A percentile compares a stretch with the other conserved stretches of the same genome.
These are phyloP conservation scores for Colletotrichum sojae DNA, from an alignment of 2,329 filamentous ascomycete species.

Conservation along the genomic window DNA sequence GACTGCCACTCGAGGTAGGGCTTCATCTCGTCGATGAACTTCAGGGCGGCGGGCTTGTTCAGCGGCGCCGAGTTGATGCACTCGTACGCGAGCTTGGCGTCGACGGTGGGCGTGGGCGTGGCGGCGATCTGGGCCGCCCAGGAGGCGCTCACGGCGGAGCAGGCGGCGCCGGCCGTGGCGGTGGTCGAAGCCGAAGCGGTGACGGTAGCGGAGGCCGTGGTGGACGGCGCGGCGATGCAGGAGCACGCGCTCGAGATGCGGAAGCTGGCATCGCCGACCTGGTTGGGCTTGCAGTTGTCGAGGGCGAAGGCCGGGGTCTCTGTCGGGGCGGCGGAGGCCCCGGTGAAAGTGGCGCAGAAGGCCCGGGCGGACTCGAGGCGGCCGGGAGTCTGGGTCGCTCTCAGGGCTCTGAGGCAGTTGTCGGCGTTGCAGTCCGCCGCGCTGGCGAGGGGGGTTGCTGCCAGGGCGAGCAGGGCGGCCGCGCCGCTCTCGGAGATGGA, in stretches of 20 bases:
- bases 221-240: constrained; percentile 19
- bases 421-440: constrained; percentile 48
- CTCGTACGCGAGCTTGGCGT: constrained; percentile 52
- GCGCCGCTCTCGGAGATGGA: constrained; percentile 8
- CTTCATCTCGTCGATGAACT: constrained; percentile 53
- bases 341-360: constrained; percentile 46
- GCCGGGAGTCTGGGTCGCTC: constrained; percentile 50
- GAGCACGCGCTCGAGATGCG: constrained; percentile 20
- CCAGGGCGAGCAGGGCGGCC: constrained; percentile 4
- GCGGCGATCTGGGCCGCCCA: constrained; percentile 12
- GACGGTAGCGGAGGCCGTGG: not conserved
- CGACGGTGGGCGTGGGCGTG: constrained; percentile 42
- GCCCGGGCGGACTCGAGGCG: constrained; percentile 48
- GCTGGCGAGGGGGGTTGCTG: not conserved
- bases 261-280: not conserved
- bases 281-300: constrained; percentile 14
- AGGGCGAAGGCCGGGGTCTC: not conserved
- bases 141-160: constrained; percentile 7
- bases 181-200: not conserved
- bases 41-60: constrained; percentile 48
- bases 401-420: constrained; percentile 53
- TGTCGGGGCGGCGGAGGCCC: not conserved
- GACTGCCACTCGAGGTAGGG: constrained; percentile 63
- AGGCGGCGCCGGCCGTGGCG: not conserved
- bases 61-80: constrained; percentile 56